Conservation (phyloP, 345 rosid species). For the Balakata baccata region DNA sequence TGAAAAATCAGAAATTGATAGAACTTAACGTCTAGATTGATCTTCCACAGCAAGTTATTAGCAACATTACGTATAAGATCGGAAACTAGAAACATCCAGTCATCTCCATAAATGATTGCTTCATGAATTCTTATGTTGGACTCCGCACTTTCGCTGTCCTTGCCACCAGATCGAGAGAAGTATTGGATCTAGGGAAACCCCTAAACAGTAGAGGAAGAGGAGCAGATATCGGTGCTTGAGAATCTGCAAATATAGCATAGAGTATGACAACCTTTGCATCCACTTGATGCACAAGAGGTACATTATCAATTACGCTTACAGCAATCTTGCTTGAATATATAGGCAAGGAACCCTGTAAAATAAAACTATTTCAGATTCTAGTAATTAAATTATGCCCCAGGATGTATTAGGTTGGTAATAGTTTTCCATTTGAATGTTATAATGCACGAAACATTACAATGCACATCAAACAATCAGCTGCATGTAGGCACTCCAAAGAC, state of each 20-base stretch:
- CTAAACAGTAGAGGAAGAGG: conserved; percentile 89
- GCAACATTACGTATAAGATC: conserved; percentile 79
- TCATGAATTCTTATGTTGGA: conserved; percentile 48
- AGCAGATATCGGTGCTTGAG: conserved; percentile 96
- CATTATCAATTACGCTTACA: conserved; percentile 84
- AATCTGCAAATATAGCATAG: conserved; percentile 86
- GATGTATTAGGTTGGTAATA: background rate
- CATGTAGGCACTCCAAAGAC: background rate
- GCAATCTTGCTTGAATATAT: conserved; percentile 84
- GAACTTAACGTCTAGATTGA: conserved; percentile 75
- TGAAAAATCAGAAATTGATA: background rate
- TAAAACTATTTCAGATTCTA: background rate
- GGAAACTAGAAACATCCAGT: conserved; percentile 87
- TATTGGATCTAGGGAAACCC: conserved; percentile 56
- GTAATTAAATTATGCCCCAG: background rate
- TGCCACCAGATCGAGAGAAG: conserved; percentile 43
- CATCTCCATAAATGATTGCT: conserved; percentile 68
- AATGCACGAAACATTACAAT: background rate
- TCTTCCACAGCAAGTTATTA: conserved; percentile 78
- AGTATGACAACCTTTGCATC: conserved; percentile 92
- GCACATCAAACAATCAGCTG: background rate
- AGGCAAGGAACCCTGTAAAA: conserved; percentile 88
- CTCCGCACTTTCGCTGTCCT: conserved; percentile 53
- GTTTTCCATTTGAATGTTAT: background rate
- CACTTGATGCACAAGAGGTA: conserved; percentile 93